Percentiles rank a stretch among this genome's conserved stretches.
Evolutionary conservation across 2,329 filamentous ascomycete species (phyloP).

Genomic region (Hysterium pulicare): DNA sequence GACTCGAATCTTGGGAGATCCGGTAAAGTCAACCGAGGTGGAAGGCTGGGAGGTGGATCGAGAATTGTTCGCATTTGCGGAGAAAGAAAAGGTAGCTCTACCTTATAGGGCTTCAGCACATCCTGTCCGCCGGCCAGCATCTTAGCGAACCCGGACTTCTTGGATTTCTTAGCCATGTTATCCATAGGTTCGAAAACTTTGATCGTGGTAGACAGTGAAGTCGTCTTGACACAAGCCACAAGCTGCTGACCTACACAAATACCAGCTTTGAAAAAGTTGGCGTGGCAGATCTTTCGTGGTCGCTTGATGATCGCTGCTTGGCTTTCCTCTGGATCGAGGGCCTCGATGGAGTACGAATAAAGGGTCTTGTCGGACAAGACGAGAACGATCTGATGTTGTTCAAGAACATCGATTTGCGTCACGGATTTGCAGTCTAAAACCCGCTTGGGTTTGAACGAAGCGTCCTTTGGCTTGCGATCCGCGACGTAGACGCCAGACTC

Average conservation of each 20-base stretch:
- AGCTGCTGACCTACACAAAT: conserved; percentile 92
- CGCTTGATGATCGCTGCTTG: conserved; percentile 73
- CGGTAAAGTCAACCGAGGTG: too few relatives aligned
- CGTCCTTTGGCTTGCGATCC: conserved; percentile 83
- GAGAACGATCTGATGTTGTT: conserved; percentile 88
- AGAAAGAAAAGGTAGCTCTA: too few relatives aligned
- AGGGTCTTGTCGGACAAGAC: conserved; percentile 92
- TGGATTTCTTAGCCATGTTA: conserved; percentile 87
- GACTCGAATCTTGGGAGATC: too few relatives aligned
- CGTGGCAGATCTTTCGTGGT: conserved; percentile 95
- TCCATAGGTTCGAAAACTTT: conserved; percentile 99
- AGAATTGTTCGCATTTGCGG: too few relatives aligned
- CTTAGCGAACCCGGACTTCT: conserved; percentile 90
- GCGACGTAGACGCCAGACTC: conserved; percentile 91
- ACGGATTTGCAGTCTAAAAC: conserved; percentile 85
- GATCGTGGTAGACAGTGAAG: conserved; percentile 88
- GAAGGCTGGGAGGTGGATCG: too few relatives aligned
- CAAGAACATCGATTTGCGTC: conserved; percentile 92
- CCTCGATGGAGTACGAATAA: conserved; percentile 82
- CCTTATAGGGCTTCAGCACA: conserved; percentile 90
- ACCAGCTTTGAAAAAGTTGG: conserved; percentile 97
- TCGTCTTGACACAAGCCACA: conserved; percentile 95
- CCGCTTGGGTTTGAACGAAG: conserved; percentile 67
- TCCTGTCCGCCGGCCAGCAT: conserved; percentile 95
- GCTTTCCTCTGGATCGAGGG: conserved; percentile 76